Conservation (phyloP, 768 basidiomycete genomes). For the Roridomyces roridus region DNA sequence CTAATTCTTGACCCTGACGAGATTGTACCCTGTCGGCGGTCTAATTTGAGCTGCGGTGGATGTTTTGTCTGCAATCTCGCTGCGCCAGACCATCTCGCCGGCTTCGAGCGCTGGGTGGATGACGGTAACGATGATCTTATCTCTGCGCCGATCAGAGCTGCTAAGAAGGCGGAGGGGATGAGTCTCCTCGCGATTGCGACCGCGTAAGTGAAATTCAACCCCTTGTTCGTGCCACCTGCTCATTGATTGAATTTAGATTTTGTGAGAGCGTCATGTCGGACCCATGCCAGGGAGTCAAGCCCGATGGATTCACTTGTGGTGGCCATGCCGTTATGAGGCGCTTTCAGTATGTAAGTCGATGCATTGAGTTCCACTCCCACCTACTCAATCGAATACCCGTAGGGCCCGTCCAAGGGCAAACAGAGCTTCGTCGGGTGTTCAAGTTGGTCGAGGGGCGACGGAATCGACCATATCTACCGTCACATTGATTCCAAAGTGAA, state of each 20-base stretch:
- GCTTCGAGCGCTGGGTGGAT: constrained; percentile 8
- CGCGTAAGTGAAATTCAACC: too few relatives aligned
- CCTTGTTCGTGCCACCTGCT: too few relatives aligned
- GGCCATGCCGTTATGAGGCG: constrained; percentile 6
- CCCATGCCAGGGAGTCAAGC: too few relatives aligned
- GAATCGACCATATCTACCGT: too few relatives aligned
- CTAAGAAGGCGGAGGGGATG: background rate
- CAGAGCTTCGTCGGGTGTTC: constrained; percentile 1
- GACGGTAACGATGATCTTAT: background rate
- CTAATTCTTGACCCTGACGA: background rate
- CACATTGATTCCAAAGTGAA: too few relatives aligned
- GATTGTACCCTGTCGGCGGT: background rate
- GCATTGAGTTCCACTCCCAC: background rate
- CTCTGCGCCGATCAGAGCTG: background rate
- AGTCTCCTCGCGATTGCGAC: background rate
- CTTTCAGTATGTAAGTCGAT: background rate
- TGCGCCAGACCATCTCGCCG: background rate
- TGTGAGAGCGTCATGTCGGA: background rate
- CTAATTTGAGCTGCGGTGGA: background rate
- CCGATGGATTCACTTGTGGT: background rate
- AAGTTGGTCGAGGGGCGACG: background rate
- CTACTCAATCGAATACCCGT: too few relatives aligned
- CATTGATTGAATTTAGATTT: too few relatives aligned
- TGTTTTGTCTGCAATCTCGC: background rate
- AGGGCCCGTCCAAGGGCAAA: background rate